A percentile compares a stretch with the other conserved stretches of the same genome.
Conservation (phyloP, 1,139 yeast genomes). For the Suhomyces wounanorum region DNA sequence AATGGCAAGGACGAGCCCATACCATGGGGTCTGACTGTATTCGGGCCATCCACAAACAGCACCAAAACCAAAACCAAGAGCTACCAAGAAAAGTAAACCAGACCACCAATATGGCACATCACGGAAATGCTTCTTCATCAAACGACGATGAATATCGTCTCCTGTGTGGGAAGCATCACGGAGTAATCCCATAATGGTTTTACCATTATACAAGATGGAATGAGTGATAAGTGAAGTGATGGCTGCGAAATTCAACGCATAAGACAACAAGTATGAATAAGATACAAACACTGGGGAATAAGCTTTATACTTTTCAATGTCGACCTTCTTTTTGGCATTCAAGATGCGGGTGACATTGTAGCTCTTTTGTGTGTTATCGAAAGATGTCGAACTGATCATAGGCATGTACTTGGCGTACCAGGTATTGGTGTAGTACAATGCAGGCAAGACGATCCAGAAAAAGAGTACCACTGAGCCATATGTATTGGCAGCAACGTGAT, state of each 20-base stretch:
- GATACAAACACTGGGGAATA: constrained; percentile 42
- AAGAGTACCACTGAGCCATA: constrained; percentile 31
- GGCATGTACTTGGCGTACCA: constrained; percentile 58
- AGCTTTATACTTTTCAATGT: constrained; percentile 29
- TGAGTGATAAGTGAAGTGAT: constrained; percentile 41
- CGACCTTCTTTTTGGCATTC: constrained; percentile 15
- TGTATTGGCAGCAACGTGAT: constrained; percentile 22
- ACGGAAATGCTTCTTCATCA: constrained; percentile 34
- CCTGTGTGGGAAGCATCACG: constrained; percentile 32
- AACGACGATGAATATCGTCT: constrained; percentile 41
- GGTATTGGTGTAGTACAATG: constrained; percentile 51
- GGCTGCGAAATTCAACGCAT: constrained; percentile 46
- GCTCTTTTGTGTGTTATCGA: constrained; percentile 44
- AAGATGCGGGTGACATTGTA: constrained; percentile 42
- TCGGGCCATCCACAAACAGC: constrained; percentile 25
- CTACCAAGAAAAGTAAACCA: constrained; percentile 27
- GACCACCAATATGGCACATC: constrained; percentile 48
- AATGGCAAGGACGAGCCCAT: constrained; percentile 38
- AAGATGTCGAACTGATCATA: constrained; percentile 42
- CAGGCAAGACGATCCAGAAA: constrained; percentile 46
- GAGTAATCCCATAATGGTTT: constrained; percentile 32
- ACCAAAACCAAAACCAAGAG: constrained; percentile 34
- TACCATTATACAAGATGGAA: constrained; percentile 39
- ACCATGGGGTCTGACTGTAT: constrained; percentile 35
- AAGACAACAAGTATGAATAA: constrained; percentile 38